Base-by-base conservation (phyloP, 208 protist species). In the Trypanosoma cruzi region DNA sequence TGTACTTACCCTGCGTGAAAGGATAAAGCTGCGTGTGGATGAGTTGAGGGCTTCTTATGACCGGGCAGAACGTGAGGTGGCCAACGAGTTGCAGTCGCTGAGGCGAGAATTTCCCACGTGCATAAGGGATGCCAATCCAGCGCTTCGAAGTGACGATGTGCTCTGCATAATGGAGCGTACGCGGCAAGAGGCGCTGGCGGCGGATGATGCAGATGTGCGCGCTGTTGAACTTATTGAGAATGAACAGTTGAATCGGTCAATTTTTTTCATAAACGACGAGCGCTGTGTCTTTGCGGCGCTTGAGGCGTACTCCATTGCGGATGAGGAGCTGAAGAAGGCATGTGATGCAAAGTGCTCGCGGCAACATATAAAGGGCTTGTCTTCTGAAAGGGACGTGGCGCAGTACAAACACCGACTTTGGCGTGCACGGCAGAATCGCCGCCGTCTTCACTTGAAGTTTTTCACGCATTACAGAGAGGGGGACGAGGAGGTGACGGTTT, bases 121-220 rank as follows among this genome's bases (percentile, higher is more conserved):
- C 50, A 69, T 79, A 20, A 77, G 74, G 0, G 82, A 88, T 77
- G 80, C 87, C 18, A 92, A 92, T 71, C 82, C 86, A 1, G 80
- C 81, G 32, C 57, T 92, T 20, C 61, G 74, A 52, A 20, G 52
- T 55, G 86, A 92, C 60, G 78, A 79, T 54, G 81, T 78, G 60
- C 79, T 87, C 20, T 37, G 55, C 11, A 71, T 72, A 16, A 64
- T 91, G 65, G 57, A 69, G 14, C 37, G 52, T 0, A 70, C 67
- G 37, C 77, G 84, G 53, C 67, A 70, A 37, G 80, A 87, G 31
- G 85, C 70, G 71, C 24, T 65, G 22, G 40, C 29, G 10, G 31
- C 81, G 18, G 55, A 83, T 48, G 68, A 63, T 40, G 46, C 60
- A 28, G 65, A 77, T 29, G 52, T 73, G 13, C 26, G 53, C 4